Evolutionary conservation across 345 rosid genomes (phyloP).

Genomic region (Aegle marmelos): DNA sequence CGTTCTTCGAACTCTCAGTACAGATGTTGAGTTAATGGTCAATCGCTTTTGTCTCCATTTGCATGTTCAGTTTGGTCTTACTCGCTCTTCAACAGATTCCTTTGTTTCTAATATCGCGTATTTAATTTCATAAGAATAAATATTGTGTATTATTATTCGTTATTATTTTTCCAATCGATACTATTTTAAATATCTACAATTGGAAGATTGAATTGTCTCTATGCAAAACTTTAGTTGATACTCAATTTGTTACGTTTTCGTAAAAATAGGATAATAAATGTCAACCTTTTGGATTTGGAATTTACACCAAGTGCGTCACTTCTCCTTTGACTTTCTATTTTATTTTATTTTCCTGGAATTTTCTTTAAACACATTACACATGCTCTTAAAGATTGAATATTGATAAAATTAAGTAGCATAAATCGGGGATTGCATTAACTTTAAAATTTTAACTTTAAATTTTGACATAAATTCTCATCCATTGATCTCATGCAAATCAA

Average conservation of each 20-base stretch:
- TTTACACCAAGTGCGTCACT: no score
- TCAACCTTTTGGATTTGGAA: neutral
- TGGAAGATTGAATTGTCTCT: neutral
- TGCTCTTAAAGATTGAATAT: neutral
- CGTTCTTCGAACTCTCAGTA: neutral
- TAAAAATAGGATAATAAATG: neutral
- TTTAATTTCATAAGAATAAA: no score
- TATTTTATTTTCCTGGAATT: no score
- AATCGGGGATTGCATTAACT: no score
- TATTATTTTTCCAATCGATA: no score
- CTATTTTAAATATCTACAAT: neutral
- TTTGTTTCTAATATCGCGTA: neutral
- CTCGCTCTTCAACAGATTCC: neutral
- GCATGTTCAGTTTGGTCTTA: neutral
- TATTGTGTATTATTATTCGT: neutral
- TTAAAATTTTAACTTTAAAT: no score
- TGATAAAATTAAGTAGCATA: neutral
- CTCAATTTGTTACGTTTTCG: neutral
- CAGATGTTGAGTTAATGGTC: neutral
- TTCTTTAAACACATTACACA: no score
- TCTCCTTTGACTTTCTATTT: no score
- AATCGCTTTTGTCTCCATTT: neutral
- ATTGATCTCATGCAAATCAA: no score
- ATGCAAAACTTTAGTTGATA: neutral
- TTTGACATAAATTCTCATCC: no score